Evolutionary conservation across 352 stramenopile species (phyloP).

Genomic region (Phytophthora cryptogea): DNA sequence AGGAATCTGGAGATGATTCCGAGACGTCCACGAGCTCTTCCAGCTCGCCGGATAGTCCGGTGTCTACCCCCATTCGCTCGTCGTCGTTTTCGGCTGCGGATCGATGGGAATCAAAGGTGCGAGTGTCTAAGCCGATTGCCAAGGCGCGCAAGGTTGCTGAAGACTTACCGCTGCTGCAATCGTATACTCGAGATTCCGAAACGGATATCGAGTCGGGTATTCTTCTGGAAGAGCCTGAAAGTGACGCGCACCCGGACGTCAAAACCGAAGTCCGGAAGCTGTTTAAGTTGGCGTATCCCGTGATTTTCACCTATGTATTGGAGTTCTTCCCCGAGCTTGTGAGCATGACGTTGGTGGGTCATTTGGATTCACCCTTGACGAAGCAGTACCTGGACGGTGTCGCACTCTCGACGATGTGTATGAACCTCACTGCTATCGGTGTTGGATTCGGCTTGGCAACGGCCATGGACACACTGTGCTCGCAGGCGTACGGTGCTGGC

Average conservation of each 20-base stretch:
- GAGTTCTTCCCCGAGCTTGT: conserved; percentile 73
- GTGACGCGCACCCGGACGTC: conserved; percentile 19
- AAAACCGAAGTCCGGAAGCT: conserved; percentile 45
- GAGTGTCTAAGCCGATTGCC: conserved; percentile 10
- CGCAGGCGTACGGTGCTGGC: conserved; percentile 80
- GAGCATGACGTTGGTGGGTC: conserved; percentile 69
- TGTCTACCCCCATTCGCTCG: conserved; percentile 24
- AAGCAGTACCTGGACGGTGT: conserved; percentile 79
- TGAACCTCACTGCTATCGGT: conserved; percentile 82
- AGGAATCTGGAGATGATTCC: conserved; percentile 49
- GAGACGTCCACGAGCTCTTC: conserved; percentile 46
- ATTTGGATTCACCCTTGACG: conserved; percentile 66
- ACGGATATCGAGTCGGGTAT: conserved; percentile 32
- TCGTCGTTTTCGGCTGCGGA: conserved; percentile 25
- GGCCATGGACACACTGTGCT: conserved; percentile 90
- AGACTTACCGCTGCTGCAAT: conserved; percentile 42
- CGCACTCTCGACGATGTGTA: conserved; percentile 74
- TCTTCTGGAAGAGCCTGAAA: conserved; percentile 17
- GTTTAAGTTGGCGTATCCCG: conserved; percentile 50
- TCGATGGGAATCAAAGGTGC: conserved; percentile 13
- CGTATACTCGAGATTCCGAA: conserved; percentile 19
- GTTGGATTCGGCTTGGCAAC: conserved; percentile 82
- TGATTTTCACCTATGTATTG: conserved; percentile 77
- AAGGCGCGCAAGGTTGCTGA: conserved; percentile 38
- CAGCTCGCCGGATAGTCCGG: conserved; percentile 34